phyloP scores from a whole-genome alignment of 305 asterid genomes.

The Fraxinus albicans region DNA sequence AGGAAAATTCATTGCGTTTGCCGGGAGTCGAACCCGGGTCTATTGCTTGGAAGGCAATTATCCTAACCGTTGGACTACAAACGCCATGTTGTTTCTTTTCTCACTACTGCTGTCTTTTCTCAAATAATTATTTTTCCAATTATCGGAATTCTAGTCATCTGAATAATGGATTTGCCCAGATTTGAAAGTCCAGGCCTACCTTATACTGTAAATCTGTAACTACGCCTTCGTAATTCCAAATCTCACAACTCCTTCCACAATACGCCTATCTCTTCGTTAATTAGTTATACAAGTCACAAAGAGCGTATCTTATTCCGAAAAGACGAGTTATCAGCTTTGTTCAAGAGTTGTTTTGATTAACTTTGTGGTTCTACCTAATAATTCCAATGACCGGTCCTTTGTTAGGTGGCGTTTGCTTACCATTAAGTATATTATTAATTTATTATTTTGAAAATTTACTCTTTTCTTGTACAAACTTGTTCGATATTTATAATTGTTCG shows the following conservation, averaged over 20 bases:
- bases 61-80: constrained; percentile 78
- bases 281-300: background rate
- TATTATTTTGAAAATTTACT: background rate
- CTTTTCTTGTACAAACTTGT: background rate
- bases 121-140: too few relatives aligned
- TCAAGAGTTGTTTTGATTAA: background rate
- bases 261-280: background rate
- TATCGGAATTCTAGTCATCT: background rate
- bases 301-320: background rate
- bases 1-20: constrained; percentile 37
- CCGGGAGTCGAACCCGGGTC: constrained; percentile 76
- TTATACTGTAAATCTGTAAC: background rate
- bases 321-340: background rate
- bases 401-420: background rate
- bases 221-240: background rate
- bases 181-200: too few relatives aligned
- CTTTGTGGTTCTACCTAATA: background rate
- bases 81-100: constrained; percentile 17
- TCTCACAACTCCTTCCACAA: background rate
- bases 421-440: background rate
- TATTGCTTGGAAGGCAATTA: constrained; percentile 73
- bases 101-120: too few relatives aligned
- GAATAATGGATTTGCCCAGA: background rate
- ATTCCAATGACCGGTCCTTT: background rate
- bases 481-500: background rate